Evolutionary conservation across 306 rosid genomes (phyloP), one percentile per base, ranked within the genome.

Genomic region (Corylus americana): DNA sequence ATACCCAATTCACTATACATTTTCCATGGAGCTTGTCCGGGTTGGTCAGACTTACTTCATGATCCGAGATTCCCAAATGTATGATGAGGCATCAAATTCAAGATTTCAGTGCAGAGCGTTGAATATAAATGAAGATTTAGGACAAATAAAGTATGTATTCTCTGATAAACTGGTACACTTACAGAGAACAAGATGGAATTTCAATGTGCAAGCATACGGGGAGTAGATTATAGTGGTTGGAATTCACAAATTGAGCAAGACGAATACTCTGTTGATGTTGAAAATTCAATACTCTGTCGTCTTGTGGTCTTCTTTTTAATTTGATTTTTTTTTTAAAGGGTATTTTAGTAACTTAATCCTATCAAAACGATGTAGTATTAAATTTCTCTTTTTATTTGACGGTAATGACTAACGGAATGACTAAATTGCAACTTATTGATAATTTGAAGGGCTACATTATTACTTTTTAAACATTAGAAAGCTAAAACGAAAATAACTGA

Each of bases 181-280:
- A 93, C 99, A 0, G 99, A 93, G 89, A 95, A 95, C 88, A 95
- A 95, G 89, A 95, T 95, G 99, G 99, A 87, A 70, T 95, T 95
- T 84, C 92, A 87, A 86, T 88, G 94, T 39, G 96, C 98, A 2
- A 95, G 98, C 91, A 91, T 95, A 54, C 80, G 86, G 83, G 98
- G 98, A 27, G 85, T 85, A 42, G 98, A 95, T 89, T 95, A 91
- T 87, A 87, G 89, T 70, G 78, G 80, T 44, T 70, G 71, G 57
- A 75, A 50, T 80, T 71, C 78, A 47, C 84, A 85, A 76, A 55
- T 66, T 20, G 93, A 83, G 78, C 90, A 84, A 78, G 75, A 62
- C 57, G 91, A 82, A 70, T 83, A 83, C 89, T 84, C 87, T 55
- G 84, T 82, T 59, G 80, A 83, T 22, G 22, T 22, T 22, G 22